Conservation (phyloP, 2,329 filamentous ascomycete genomes). For the Aureobasidium sp. region DNA sequence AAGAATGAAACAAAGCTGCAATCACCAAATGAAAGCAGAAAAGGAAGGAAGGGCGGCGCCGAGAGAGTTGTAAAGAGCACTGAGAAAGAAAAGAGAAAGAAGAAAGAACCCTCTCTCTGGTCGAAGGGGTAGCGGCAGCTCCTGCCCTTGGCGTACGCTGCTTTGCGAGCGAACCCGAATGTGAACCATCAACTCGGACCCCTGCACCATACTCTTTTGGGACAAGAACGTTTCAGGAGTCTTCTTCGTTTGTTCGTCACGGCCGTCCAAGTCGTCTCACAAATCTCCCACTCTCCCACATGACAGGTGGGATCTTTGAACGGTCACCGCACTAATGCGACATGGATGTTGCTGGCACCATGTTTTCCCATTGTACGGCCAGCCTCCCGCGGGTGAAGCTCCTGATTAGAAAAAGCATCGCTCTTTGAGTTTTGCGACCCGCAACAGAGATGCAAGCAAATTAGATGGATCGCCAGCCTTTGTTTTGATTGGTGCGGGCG, state of each 20-base stretch:
- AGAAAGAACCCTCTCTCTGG: slow-evolving; percentile 5
- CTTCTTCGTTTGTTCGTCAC: slow-evolving; percentile 11
- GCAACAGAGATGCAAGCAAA: slow-evolving; percentile 13
- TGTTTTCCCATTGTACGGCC: not conserved
- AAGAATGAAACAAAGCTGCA: slow-evolving; percentile 16
- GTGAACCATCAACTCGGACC: not conserved
- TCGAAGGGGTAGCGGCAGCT: slow-evolving; percentile 4
- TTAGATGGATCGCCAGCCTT: slow-evolving; percentile 4
- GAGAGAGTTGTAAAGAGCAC: slow-evolving; percentile 1
- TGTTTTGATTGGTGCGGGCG: slow-evolving; percentile 10
- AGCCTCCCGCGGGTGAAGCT: not conserved
- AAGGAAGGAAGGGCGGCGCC: slow-evolving; percentile 11
- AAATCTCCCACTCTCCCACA: slow-evolving; percentile 1
- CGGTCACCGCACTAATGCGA: not conserved
- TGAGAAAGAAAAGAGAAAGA: slow-evolving; percentile 10
- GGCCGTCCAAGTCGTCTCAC: not conserved
- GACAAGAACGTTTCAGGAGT: not conserved
- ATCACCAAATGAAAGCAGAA: slow-evolving; percentile 15
- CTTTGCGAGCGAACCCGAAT: not conserved
- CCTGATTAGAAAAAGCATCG: slow-evolving; percentile 3
- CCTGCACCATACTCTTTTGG: not conserved
- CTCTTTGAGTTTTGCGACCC: slow-evolving; percentile 10
- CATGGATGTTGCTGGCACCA: slow-evolving; percentile 2
- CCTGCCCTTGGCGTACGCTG: not conserved
- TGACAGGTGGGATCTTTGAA: not conserved